These are phyloP conservation scores for Phytophthora citricola DNA, from an alignment of 352 stramenopile genomes.

Conservation along the genomic window DNA sequence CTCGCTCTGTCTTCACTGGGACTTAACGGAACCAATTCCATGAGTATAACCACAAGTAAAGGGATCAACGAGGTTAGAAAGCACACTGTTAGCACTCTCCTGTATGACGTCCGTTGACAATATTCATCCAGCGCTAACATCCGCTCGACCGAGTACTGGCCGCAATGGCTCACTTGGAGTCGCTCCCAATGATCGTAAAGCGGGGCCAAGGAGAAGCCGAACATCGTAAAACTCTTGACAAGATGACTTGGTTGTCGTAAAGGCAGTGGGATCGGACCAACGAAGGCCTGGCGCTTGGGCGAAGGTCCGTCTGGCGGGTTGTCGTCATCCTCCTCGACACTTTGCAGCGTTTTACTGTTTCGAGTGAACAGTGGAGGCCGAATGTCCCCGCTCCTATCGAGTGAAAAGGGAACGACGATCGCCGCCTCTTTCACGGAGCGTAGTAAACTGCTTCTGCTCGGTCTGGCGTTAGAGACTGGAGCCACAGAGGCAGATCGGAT, in stretches of 20 bases:
- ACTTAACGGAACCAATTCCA: conserved; percentile 22
- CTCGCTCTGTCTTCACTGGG: conserved; percentile 13
- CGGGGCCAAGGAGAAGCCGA: conserved; percentile 9
- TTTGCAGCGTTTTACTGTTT: too few species aligned
- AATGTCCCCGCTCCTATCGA: too few species aligned
- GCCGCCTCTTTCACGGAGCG: too few species aligned
- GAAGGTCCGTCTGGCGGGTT: too few species aligned
- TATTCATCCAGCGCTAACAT: conserved; percentile 42
- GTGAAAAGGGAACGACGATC: too few species aligned
- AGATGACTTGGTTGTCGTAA: conserved; percentile 10
- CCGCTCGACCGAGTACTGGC: conserved; percentile 41
- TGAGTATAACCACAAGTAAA: conserved; percentile 21
- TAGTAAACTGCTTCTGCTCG: too few species aligned
- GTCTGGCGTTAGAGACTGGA: too few species aligned
- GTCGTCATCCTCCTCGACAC: too few species aligned
- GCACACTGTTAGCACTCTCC: conserved; percentile 19
- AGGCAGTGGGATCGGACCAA: not conserved
- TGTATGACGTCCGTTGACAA: conserved; percentile 13
- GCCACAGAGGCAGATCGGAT: too few species aligned
- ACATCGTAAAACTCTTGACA: not conserved
- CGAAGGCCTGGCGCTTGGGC: conserved; percentile 18
- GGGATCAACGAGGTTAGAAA: conserved; percentile 26
- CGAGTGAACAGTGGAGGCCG: too few species aligned
- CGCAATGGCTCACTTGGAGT: conserved; percentile 40
- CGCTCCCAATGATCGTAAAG: conserved; percentile 37